These are phyloP conservation scores for Pythium myriotylum DNA, from an alignment of 352 stramenopile species.

Conservation along the genomic window DNA sequence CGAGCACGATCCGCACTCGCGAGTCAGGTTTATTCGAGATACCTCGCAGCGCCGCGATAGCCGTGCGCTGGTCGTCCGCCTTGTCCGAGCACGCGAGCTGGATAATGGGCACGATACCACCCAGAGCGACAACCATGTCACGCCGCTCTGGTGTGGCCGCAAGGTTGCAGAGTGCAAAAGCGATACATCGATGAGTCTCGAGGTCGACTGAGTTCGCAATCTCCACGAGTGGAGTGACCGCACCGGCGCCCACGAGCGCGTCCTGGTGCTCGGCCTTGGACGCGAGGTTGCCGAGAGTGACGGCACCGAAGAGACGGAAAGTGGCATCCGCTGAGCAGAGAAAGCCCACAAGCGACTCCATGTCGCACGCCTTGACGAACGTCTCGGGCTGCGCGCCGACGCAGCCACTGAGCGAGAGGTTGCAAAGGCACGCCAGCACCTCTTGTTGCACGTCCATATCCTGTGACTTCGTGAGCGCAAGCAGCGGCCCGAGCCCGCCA, in stretches of 20 bases:
- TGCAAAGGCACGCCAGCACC: constrained; percentile 96
- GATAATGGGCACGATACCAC: constrained; percentile 94
- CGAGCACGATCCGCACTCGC: constrained; percentile 86
- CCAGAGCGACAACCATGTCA: constrained; percentile 91
- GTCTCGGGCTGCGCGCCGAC: constrained; percentile 89
- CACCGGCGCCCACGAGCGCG: constrained; percentile 81
- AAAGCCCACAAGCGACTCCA: constrained; percentile 92
- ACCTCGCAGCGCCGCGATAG: constrained; percentile 91
- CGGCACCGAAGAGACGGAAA: constrained; percentile 95
- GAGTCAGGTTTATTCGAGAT: constrained; percentile 85
- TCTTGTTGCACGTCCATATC: constrained; percentile 96
- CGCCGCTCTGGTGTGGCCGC: constrained; percentile 84
- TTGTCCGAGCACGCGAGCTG: constrained; percentile 92
- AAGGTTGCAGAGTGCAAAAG: constrained; percentile 96
- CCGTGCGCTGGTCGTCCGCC: constrained; percentile 87
- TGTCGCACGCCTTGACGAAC: constrained; percentile 90
- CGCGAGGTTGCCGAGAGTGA: constrained; percentile 96
- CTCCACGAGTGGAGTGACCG: constrained; percentile 92
- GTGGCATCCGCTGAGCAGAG: constrained; percentile 95
- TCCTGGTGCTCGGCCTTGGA: constrained; percentile 74
- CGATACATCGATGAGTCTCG: constrained; percentile 96
- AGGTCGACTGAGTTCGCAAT: constrained; percentile 91
- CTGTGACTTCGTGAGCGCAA: constrained; percentile 90
- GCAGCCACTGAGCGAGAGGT: constrained; percentile 95
- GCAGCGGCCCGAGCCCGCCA: constrained; percentile 85